Evolutionary conservation across 2,329 filamentous ascomycete species (phyloP).

Genomic region (Ophioceras dolichostomum): DNA sequence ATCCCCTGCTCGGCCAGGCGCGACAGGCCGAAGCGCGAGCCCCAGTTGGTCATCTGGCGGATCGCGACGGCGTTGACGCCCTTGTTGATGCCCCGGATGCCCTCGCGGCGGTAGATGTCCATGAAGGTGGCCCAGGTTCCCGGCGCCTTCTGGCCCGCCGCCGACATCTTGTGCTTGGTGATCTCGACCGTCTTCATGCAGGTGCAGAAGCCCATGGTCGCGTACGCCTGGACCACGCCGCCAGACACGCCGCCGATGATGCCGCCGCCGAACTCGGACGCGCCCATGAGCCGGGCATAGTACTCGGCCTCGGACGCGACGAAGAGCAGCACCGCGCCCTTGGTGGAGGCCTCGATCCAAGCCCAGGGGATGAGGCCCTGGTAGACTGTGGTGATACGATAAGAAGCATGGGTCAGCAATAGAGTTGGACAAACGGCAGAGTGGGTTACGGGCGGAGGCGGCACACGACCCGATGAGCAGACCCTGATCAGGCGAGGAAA

Average conservation of each 20-base stretch:
- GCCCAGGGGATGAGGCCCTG: slow-evolving; percentile 99
- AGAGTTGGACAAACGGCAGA: no score
- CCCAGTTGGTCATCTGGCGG: slow-evolving; percentile 99
- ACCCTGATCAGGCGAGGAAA: no score
- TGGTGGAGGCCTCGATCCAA: slow-evolving; percentile 99
- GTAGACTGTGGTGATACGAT: no score
- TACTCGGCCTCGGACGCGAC: slow-evolving; percentile 97
- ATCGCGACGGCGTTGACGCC: slow-evolving; percentile 98
- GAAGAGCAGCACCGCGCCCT: slow-evolving; percentile 97
- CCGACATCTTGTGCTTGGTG: slow-evolving; percentile 92
- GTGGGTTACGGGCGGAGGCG: no score
- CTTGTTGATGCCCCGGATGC: slow-evolving; percentile 92
- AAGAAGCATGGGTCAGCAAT: no score
- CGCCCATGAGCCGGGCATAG: slow-evolving; percentile 74
- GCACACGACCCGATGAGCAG: no score
- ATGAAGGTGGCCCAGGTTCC: slow-evolving; percentile 92
- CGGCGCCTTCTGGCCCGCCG: slow-evolving; percentile 70
- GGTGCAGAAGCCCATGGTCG: slow-evolving; percentile 99
- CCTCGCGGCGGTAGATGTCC: slow-evolving; percentile 91
- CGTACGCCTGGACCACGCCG: slow-evolving; percentile 95
- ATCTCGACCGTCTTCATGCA: slow-evolving; percentile 99
- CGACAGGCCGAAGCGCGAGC: slow-evolving; percentile 85
- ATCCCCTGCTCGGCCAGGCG: slow-evolving; percentile 86
- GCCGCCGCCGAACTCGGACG: slow-evolving; percentile 75
- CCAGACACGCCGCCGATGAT: slow-evolving; percentile 87